Evolutionary conservation across 2,329 filamentous ascomycete species (phyloP).

Genomic region (Botrytis fragariae): DNA sequence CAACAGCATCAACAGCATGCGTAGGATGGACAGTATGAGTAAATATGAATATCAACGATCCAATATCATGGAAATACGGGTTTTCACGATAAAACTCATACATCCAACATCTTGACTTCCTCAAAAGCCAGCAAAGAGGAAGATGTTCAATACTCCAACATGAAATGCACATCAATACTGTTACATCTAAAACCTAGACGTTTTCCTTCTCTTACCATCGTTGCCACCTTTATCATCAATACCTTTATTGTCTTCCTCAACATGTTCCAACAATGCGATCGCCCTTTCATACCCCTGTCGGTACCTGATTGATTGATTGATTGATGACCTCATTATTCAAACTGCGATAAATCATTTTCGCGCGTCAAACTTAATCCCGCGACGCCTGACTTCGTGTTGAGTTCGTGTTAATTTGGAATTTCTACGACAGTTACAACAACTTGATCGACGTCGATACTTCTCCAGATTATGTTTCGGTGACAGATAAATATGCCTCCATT

Average conservation of each 20-base stretch:
- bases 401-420: background rate
- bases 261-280: background rate
- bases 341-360: background rate
- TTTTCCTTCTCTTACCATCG: background rate
- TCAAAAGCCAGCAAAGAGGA: background rate
- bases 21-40: background rate
- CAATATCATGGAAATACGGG: background rate
- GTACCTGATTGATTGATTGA: background rate
- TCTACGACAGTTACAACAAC: background rate
- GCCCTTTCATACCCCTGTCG: background rate
- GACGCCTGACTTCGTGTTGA: constrained; percentile 12
- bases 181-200: background rate
- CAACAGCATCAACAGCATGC: background rate
- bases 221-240: background rate
- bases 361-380: background rate
- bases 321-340: constrained; percentile 10
- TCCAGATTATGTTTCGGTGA: constrained; percentile 10
- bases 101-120: background rate
- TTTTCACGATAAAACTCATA: background rate
- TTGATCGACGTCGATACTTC: background rate
- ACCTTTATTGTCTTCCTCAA: background rate
- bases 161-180: background rate
- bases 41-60: background rate
- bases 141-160: background rate
- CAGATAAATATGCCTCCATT: constrained; percentile 60